Percentiles rank a stretch among this genome's conserved stretches.
These are phyloP conservation scores for Lipomyces mesembrius DNA, from an alignment of 805 yeast species.

Conservation along the genomic window DNA sequence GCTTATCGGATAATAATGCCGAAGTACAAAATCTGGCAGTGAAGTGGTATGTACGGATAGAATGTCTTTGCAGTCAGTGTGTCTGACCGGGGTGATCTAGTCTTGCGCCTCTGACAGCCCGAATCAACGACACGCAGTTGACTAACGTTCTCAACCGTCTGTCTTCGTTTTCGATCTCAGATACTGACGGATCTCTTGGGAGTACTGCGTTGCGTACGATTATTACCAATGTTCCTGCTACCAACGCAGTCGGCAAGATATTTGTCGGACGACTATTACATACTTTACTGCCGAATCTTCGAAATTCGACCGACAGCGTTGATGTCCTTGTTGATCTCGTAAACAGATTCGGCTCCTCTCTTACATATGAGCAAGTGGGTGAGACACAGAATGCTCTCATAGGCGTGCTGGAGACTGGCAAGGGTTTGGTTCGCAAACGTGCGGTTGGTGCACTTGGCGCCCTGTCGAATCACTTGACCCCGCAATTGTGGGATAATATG, in stretches of 20 bases:
- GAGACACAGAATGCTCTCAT: slow-evolving; percentile 45
- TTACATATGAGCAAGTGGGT: slow-evolving; percentile 48
- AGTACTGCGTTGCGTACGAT: slow-evolving; percentile 46
- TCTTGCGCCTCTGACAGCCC: slow-evolving; percentile 36
- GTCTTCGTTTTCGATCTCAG: slow-evolving; percentile 43
- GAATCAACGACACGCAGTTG: slow-evolving; percentile 38
- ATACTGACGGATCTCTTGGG: slow-evolving; percentile 49
- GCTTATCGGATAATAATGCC: slow-evolving; percentile 63
- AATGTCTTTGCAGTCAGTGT: neutral
- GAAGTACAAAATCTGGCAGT: slow-evolving; percentile 80
- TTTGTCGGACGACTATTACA: slow-evolving; percentile 42
- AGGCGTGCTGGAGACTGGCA: slow-evolving; percentile 48
- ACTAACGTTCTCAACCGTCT: slow-evolving; percentile 43
- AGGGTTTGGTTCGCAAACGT: slow-evolving; percentile 56
- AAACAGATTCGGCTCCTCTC: slow-evolving; percentile 53
- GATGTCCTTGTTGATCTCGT: slow-evolving; percentile 65
- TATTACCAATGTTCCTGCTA: slow-evolving; percentile 39
- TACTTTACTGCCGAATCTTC: slow-evolving; percentile 28
- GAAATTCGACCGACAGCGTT: slow-evolving; percentile 56
- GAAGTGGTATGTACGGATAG: slow-evolving; percentile 52
- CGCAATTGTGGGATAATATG: slow-evolving; percentile 40
- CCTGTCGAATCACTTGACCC: slow-evolving; percentile 46
- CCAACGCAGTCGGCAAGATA: slow-evolving; percentile 38
- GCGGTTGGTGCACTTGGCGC: slow-evolving; percentile 55
- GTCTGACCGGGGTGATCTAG: slow-evolving; percentile 9